Base-by-base conservation (phyloP, 768 basidiomycete species). In the Boletus coccyginus region DNA sequence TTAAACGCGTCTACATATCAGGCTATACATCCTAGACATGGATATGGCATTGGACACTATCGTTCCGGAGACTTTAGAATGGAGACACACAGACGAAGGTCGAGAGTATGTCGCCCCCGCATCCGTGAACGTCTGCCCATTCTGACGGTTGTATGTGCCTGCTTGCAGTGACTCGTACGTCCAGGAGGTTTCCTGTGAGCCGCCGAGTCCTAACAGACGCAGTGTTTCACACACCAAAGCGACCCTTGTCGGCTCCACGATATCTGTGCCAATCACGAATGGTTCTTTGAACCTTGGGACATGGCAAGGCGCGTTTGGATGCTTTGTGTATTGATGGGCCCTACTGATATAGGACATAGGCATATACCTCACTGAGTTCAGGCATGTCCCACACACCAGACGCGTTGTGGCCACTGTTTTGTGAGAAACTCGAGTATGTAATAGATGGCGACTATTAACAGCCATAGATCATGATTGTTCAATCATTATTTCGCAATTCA, bases 201-300 rank as follows among this genome's bases (percentile, higher is more conserved):
- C 19, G 45, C 38, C 44, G 31, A 14, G 38, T 31, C 16, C 41
- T 39, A 40, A 64, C 46, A 16, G 44, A 12, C 40, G 43, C 62
- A 92, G 90, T 7, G 94, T 89, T 38, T 94, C 92, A 3, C 95
- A 97, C 69, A 92, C 92, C 24, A 97, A 98, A 70, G 83, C 92
- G 3, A 84, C 92, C 5, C 78, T 98, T 33, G 77, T 97, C 45
- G 94, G 95, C 19, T 79, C 88, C 19, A 87, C 90, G 0, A 78
- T 97, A 55, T 84, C 86, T 13, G 72, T 98, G 40, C 94, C 94
- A 4, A 92, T 98, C 62, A 88, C 89, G 3, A 80, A 88, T 55
- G 91, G 84, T 7, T 74, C 78, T 46, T 74, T 96, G 61, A 90
- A 87, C 59, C 74, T 97, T 48, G 94, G 94, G 12, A 94, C 91